A percentile compares a stretch with the other conserved stretches of the same genome.
Evolutionary conservation across 495 filamentous ascomycete genomes (phyloP).

Genomic region (Niebla homalea): DNA sequence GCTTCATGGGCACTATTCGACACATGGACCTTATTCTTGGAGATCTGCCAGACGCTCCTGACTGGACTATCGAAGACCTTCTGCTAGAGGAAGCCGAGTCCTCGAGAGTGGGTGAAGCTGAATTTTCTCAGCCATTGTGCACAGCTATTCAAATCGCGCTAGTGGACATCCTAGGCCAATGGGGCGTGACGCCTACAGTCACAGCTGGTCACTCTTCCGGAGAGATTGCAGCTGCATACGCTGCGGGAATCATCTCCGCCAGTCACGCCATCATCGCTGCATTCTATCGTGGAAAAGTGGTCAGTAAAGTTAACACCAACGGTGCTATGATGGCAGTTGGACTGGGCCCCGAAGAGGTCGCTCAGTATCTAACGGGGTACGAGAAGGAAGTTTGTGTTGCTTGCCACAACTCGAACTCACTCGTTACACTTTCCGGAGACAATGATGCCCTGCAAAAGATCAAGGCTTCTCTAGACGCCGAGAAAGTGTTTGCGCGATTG

Average conservation of each 20-base stretch:
- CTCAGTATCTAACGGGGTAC: too few species aligned
- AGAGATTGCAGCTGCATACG: slow-evolving; percentile 52
- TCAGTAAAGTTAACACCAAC: background rate
- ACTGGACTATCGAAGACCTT: slow-evolving; percentile 18
- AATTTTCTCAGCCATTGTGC: slow-evolving; percentile 27
- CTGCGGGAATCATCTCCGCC: slow-evolving; percentile 34
- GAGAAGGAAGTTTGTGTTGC: slow-evolving; percentile 10
- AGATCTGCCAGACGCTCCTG: slow-evolving; percentile 9
- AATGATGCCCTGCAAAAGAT: background rate
- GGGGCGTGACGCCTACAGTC: slow-evolving; percentile 30
- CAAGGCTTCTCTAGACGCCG: background rate
- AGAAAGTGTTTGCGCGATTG: slow-evolving; percentile 3
- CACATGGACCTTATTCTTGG: slow-evolving; percentile 11
- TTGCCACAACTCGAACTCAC: slow-evolving; percentile 18
- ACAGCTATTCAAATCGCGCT: slow-evolving; percentile 41
- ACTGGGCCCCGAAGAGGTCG: too few species aligned
- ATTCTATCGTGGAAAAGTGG: slow-evolving; percentile 24
- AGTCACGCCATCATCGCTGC: slow-evolving; percentile 25
- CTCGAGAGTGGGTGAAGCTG: slow-evolving; percentile 14
- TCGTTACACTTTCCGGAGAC: slow-evolving; percentile 1
- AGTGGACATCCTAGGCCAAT: slow-evolving; percentile 30
- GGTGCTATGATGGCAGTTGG: slow-evolving; percentile 7
- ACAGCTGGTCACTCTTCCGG: slow-evolving; percentile 51
- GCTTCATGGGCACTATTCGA: slow-evolving; percentile 14
- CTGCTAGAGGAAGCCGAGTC: slow-evolving; percentile 7